phyloP scores from a whole-genome alignment of 2,329 filamentous ascomycete genomes.

The Clonostachys chloroleuca region DNA sequence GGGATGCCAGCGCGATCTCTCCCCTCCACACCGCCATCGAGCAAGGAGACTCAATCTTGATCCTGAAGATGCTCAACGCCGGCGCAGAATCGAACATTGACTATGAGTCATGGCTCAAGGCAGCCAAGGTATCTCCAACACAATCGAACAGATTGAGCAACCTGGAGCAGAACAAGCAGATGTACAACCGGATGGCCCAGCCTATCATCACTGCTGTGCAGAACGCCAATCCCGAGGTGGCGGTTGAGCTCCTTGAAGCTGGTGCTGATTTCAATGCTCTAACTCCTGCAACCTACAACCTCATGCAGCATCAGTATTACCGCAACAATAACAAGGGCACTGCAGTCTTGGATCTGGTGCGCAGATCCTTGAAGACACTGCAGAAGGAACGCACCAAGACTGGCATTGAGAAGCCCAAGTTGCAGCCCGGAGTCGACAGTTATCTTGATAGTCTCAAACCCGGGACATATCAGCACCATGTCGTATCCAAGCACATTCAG shows the following conservation, averaged over 20 bases:
- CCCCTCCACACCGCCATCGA: constrained; percentile 57
- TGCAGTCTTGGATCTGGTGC: constrained; percentile 58
- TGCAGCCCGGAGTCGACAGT: constrained; percentile 34
- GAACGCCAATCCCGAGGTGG: constrained; percentile 33
- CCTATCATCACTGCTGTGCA: constrained; percentile 61
- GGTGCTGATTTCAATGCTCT: constrained; percentile 65
- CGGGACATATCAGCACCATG: constrained; percentile 58
- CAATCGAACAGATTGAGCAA: constrained; percentile 21
- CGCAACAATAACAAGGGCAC: constrained; percentile 29
- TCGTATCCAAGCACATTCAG: constrained; percentile 33
- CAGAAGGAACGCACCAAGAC: constrained; percentile 36
- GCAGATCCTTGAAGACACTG: constrained; percentile 22
- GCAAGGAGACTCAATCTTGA: constrained; percentile 44
- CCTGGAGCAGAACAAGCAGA: constrained; percentile 41
- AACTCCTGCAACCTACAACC: constrained; percentile 27
- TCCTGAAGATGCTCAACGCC: constrained; percentile 55
- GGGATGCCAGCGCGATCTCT: constrained; percentile 27
- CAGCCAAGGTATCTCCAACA: constrained; percentile 38
- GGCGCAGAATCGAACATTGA: constrained; percentile 58
- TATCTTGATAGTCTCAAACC: constrained; percentile 46
- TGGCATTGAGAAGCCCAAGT: constrained; percentile 10
- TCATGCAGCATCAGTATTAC: constrained; percentile 24
- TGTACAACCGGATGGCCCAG: constrained; percentile 51
- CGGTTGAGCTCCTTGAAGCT: constrained; percentile 52
- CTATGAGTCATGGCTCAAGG: constrained; percentile 61